Base-by-base conservation (phyloP, 2,329 filamentous ascomycete genomes). In the Metarhizium album region DNA sequence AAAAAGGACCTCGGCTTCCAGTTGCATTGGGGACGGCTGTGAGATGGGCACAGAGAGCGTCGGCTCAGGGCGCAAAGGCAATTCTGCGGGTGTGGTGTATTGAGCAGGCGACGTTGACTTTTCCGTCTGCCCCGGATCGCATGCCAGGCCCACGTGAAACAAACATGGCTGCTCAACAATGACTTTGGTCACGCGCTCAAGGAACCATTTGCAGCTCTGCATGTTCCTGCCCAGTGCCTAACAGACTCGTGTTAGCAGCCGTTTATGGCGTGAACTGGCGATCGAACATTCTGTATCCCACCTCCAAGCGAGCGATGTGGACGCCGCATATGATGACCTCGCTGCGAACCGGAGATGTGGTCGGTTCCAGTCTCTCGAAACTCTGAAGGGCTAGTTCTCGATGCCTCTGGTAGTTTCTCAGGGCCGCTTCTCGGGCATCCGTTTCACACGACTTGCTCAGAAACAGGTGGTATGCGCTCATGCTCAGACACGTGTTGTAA, bases 401-500 rank as follows among this genome's bases (percentile, higher is more conserved):
- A 40, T 18, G 11, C 16, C 18, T 20, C 8, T 40, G 37, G 37
- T 40, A 20, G 8, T 11, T 18, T 20, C 14, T 40, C 37, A 20
- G 16, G 4, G 37, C 37, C 16, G 8, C 20, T 3, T 40, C 37
- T 20, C n/a, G 16, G 16, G n/a, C n/a, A 11, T 40, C 11, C 8
- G 8, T 8, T 7, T 45, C 43, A 45, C 16, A n/a, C 13, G 43
- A 13, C 43, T 23, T 9, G 14, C 20, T 27, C 43, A 24, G 16
- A 9, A 9, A 22, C 16, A 27, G 13, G 27, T 45, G 18, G 37
- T 51, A 51, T 7, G 49, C 49, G 14, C 43, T 51, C 7, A 31
- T 51, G 24, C 49, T 47, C 3, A 51, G 22, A 5, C 45, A 37
- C 8, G 49, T 20, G 18, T 51, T 31, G 8, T 40, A 51, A 14